These are phyloP conservation scores for Aspergillus terreus DNA, from an alignment of 2,329 filamentous ascomycete species.

Conservation along the genomic window DNA sequence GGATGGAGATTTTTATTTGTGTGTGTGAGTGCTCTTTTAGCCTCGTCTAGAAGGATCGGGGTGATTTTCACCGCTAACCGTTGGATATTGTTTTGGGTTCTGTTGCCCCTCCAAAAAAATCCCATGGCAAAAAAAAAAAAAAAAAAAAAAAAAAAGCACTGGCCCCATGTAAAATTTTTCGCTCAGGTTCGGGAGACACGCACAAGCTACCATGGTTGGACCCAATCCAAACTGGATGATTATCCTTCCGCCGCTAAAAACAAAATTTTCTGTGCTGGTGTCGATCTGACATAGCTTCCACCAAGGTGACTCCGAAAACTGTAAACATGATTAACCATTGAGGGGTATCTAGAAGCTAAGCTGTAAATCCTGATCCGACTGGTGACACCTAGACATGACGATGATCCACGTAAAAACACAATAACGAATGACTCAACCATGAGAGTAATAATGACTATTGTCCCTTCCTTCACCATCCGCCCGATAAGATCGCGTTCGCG, in stretches of 20 bases:
- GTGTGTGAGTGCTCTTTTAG: too few species aligned
- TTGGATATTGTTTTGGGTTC: neutral
- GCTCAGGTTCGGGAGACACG: slow-evolving; percentile 5
- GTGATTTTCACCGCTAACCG: neutral
- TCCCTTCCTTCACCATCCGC: neutral
- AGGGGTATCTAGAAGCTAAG: slow-evolving; percentile 9
- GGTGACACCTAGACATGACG: too few species aligned
- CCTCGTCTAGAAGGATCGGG: neutral
- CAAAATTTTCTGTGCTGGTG: slow-evolving; percentile 3
- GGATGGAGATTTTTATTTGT: too few species aligned
- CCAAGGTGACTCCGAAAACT: neutral
- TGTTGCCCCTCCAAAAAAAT: slow-evolving; percentile 5
- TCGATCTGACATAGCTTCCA: slow-evolving; percentile 9
- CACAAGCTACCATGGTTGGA: slow-evolving; percentile 11
- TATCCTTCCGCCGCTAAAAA: slow-evolving; percentile 10
- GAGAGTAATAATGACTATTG: neutral
- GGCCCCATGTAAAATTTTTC: neutral
- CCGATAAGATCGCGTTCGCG: neutral
- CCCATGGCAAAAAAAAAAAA: neutral
- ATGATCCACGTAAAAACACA: neutral
- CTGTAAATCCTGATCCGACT: neutral
- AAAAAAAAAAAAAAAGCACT: neutral
- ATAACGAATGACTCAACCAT: neutral
- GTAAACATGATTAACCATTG: slow-evolving; percentile 3
- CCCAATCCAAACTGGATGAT: slow-evolving; percentile 12